Evolutionary conservation across 1,284 basidiomycete species (phyloP), one percentile per base, ranked within the genome.

Genomic region (Marasmius fiardii): DNA sequence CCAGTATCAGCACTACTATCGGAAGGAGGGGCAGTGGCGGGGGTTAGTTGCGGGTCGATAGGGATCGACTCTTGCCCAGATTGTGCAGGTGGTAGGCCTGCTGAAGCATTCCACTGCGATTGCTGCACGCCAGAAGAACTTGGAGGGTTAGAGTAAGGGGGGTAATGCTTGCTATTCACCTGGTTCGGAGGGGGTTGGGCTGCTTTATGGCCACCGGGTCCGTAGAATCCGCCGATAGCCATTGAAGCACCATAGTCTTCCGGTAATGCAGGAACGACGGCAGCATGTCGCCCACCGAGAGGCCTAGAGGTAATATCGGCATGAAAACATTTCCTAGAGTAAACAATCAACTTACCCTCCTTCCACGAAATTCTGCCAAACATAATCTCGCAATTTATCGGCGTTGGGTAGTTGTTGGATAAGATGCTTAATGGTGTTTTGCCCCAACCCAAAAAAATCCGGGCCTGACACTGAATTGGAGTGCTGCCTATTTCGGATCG

Each of bases 391-490:
- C 56, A 91, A 68, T 52, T 80, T 74, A 66, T 86, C 79, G 12
- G 90, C 85, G 55, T 81, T 81, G 2, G 84, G 82, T 26, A 92
- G 74, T 68, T 90, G 85, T 68, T 92, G 90, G 23, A 92, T 89
- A 49, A 92, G 78, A 64, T 90, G 87, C 70, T 92, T 92, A 74
- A 92, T 90, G 8, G 87, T 87, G 65, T 91, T 91, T 69, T 91
- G 87, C 3, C 87, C 86, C 10, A 92, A 74, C 6, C 90, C 90
- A 65, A 90, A 92, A 68, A 92, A 91, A 70, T 92, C 90, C 10
- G 89, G 90, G 0, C 89, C 90, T 2, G 90, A 92, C 12, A 92
- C 88, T 8, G 86, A 89, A 67, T 92, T 92, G 43, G 85, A 88
- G 64, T 91, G 90, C 60, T 88, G 86, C 21, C 88, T 77, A 65